Evolutionary conservation across 108 stramenopile genomes (phyloP), one percentile per base, ranked within the genome.

Genomic region (Bacterosira constricta): DNA sequence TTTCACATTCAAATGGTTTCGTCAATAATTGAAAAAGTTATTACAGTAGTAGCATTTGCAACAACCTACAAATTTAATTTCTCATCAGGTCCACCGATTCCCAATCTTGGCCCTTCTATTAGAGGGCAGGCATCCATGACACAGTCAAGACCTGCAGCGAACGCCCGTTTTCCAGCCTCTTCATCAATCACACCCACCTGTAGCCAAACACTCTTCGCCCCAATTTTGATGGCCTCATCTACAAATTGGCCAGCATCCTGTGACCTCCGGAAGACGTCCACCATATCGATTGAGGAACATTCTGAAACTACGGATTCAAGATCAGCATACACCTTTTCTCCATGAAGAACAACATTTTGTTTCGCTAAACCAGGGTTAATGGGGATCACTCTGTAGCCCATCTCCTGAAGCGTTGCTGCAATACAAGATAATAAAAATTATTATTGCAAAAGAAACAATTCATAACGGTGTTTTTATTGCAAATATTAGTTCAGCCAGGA

Each of bases 161-260:
- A n/a, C 3, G 90, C 93, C 23, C 81, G 66, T 66, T 80, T 52
- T 31, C 87, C 89, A 11, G 90, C 90, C 35, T 81, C 88, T 64
- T 89, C 88, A 58, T 92, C 79, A 20, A 90, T 75, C 12, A 94
- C 90, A 36, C 90, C 90, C 37, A 85, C 34, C 62, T 94, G 93
- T 69, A 94, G 73, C 93, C 93, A 94, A 3, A 94, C 86, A 38
- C 83, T 76, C 50, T 88, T 90, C 12, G 90, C 89, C 29, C 83
- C 84, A 41, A 92, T 66, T 10, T 41, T 71, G 34, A 93, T 89
- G 12, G 89, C 90, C 73, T 93, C 90, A 51, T 93, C 92, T 9
- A 93, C 88, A 63, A 93, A 72, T 9, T 70, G 65, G 11, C 88
- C 89, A 5, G 86, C 89, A 50, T 81, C 79, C 44, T 80, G 80